Evolutionary conservation across 2,329 filamentous ascomycete genomes (phyloP).

Genomic region (Lithohypha guttulata): DNA sequence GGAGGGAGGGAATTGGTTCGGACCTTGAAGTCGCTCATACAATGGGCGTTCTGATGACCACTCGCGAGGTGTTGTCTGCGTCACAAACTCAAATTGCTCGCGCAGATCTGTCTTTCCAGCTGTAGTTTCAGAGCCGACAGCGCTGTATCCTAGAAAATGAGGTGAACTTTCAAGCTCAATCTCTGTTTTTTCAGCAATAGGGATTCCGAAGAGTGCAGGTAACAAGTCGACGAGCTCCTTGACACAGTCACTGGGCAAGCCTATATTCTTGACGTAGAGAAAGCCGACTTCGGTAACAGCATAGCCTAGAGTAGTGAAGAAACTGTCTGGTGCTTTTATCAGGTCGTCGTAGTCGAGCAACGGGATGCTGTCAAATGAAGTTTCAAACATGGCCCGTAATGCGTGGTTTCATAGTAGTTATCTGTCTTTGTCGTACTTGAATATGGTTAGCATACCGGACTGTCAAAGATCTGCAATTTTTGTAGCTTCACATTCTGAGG

Average conservation of each 20-base stretch:
- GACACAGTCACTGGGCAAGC: slow-evolving; percentile 15
- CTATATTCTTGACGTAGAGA: slow-evolving; percentile 23
- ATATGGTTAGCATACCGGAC: too few relatives aligned
- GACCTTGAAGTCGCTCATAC: slow-evolving; percentile 38
- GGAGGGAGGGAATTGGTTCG: slow-evolving; percentile 38
- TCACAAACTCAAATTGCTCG: slow-evolving; percentile 49
- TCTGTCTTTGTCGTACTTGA: too few relatives aligned
- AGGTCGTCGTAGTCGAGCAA: slow-evolving; percentile 26
- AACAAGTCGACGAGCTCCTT: slow-evolving; percentile 15
- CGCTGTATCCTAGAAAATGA: slow-evolving; percentile 52
- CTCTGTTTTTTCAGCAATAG: slow-evolving; percentile 16
- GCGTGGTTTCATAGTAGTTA: too few relatives aligned
- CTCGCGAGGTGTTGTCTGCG: slow-evolving; percentile 23
- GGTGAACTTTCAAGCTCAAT: slow-evolving; percentile 39
- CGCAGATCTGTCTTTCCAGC: slow-evolving; percentile 41
- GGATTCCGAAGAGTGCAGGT: slow-evolving; percentile 19
- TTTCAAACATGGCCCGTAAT: too few relatives aligned
- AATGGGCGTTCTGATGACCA: slow-evolving; percentile 26
- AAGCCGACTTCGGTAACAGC: slow-evolving; percentile 22
- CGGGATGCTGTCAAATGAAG: slow-evolving; percentile 20
- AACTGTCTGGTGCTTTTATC: slow-evolving; percentile 5
- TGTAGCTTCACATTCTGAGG: background rate
- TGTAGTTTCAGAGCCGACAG: slow-evolving; percentile 45
- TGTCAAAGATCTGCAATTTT: too few relatives aligned
- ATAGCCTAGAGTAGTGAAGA: slow-evolving; percentile 15